phyloP scores from a whole-genome alignment of 2,329 filamentous ascomycete genomes.

The Fusarium falciforme region DNA sequence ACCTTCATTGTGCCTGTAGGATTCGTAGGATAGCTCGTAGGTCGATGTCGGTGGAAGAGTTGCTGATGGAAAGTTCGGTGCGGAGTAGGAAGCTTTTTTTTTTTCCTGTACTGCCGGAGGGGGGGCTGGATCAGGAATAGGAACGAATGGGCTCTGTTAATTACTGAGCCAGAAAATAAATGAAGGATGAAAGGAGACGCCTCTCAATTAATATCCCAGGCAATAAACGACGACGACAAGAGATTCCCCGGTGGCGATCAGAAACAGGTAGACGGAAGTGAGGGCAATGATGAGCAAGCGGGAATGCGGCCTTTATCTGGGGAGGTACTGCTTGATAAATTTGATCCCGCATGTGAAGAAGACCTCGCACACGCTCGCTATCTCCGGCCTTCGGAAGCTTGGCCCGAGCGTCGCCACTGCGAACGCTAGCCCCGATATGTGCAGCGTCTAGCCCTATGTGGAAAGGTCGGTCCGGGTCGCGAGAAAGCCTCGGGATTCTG shows the following conservation, averaged over 20 bases:
- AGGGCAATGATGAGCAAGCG: constrained; percentile 33
- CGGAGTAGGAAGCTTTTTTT: constrained; percentile 37
- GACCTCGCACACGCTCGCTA: constrained; percentile 31
- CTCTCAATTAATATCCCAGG: constrained; percentile 31
- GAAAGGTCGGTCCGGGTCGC: constrained; percentile 31
- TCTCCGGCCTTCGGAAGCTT: constrained; percentile 42
- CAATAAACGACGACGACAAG: constrained; percentile 20
- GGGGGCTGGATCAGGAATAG: constrained; percentile 2
- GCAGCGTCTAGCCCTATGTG: background rate
- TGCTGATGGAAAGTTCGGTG: background rate
- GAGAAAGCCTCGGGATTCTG: constrained; percentile 47
- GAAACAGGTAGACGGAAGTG: constrained; percentile 18
- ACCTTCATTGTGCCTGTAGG: constrained; percentile 81
- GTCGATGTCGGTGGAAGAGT: background rate
- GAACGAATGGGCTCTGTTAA: background rate
- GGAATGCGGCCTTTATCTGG: constrained; percentile 41
- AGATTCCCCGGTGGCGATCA: constrained; percentile 34
- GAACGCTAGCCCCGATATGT: constrained; percentile 23
- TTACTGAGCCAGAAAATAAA: constrained; percentile 12
- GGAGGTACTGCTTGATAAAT: constrained; percentile 35
- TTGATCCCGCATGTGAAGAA: constrained; percentile 44
- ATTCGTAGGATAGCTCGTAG: constrained; percentile 16
- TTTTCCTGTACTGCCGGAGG: constrained; percentile 1
- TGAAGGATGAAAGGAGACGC: constrained; percentile 4
- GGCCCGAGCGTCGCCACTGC: constrained; percentile 34